A percentile compares a stretch with the other conserved stretches of the same genome.
phyloP scores from a whole-genome alignment of 257 asterid genomes.

The Solanum pinnatisectum region DNA sequence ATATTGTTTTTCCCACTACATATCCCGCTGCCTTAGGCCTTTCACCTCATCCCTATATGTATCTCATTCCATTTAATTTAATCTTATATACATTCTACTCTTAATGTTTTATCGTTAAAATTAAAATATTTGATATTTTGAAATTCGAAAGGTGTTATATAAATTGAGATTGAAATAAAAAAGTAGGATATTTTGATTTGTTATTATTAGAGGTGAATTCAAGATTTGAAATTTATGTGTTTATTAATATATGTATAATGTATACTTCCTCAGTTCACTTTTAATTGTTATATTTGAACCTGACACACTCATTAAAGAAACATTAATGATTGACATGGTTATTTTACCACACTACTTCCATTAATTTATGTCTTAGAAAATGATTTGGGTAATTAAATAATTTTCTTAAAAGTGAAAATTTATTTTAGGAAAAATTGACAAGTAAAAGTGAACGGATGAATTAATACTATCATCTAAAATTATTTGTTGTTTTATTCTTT shows the following conservation, averaged over 20 bases:
- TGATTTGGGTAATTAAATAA: background rate
- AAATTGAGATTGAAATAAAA: background rate
- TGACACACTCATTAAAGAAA: background rate
- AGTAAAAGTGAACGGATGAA: background rate
- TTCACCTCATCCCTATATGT: background rate
- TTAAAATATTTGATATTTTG: too few relatives aligned
- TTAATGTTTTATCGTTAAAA: too few relatives aligned
- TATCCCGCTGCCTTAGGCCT: slow-evolving; percentile 20
- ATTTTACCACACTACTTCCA: background rate
- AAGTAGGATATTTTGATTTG: too few relatives aligned
- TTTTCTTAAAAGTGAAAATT: too few relatives aligned
- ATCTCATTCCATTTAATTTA: background rate
- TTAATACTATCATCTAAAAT: background rate
- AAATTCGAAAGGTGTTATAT: too few relatives aligned
- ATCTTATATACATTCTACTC: background rate
- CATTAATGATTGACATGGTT: background rate
- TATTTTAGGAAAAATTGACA: background rate
- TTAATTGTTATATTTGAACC: background rate
- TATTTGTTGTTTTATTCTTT: too few relatives aligned
- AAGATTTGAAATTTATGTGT: too few relatives aligned
- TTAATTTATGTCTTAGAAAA: background rate
- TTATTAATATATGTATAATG: too few relatives aligned
- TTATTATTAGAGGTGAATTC: too few relatives aligned
- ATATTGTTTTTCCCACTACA: slow-evolving; percentile 3
- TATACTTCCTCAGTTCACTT: too few relatives aligned